Evolutionary conservation across 2,329 filamentous ascomycete genomes (phyloP).

Genomic region (Exophiala sp.): DNA sequence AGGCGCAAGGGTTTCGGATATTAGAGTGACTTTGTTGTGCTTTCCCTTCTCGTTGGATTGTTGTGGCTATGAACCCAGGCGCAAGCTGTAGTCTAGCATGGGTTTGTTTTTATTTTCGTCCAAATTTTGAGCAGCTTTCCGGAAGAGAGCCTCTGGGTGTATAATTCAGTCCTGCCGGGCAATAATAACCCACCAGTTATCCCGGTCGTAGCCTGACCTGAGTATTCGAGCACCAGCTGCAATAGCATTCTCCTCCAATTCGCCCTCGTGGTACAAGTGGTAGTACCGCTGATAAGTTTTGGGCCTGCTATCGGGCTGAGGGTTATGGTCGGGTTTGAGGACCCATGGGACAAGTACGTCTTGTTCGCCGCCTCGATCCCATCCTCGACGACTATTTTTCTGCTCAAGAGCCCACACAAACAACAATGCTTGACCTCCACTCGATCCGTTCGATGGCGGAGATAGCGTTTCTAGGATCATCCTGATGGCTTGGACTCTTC

Average conservation of each 20-base stretch:
- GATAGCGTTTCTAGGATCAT: slow-evolving; percentile 64
- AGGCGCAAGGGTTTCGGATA: slow-evolving; percentile 30
- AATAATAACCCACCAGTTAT: slow-evolving; percentile 81
- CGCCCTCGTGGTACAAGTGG: slow-evolving; percentile 80
- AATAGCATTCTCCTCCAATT: slow-evolving; percentile 73
- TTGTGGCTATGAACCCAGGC: slow-evolving; percentile 38
- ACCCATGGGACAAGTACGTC: slow-evolving; percentile 98
- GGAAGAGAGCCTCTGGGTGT: too few relatives aligned
- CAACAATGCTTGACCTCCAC: slow-evolving; percentile 63
- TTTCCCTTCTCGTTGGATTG: slow-evolving; percentile 7
- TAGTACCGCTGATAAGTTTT: slow-evolving; percentile 82
- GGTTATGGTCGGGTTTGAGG: slow-evolving; percentile 43
- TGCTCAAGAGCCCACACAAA: slow-evolving; percentile 98
- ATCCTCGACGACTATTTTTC: slow-evolving; percentile 74
- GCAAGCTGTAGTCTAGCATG: slow-evolving; percentile 29
- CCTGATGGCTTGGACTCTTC: slow-evolving; percentile 66
- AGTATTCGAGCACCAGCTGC: slow-evolving; percentile 69
- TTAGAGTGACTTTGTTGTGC: slow-evolving; percentile 26
- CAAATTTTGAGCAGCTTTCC: too few relatives aligned
- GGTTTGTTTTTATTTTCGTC: too few relatives aligned
- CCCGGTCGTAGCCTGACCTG: slow-evolving; percentile 84
- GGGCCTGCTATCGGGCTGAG: slow-evolving; percentile 29
- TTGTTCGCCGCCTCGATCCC: slow-evolving; percentile 76
- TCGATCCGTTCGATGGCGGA: slow-evolving; percentile 17
- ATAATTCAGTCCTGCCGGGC: slow-evolving; percentile 11